These are phyloP conservation scores for Myxozyma monticola DNA, from an alignment of 805 yeast genomes.

Conservation along the genomic window DNA sequence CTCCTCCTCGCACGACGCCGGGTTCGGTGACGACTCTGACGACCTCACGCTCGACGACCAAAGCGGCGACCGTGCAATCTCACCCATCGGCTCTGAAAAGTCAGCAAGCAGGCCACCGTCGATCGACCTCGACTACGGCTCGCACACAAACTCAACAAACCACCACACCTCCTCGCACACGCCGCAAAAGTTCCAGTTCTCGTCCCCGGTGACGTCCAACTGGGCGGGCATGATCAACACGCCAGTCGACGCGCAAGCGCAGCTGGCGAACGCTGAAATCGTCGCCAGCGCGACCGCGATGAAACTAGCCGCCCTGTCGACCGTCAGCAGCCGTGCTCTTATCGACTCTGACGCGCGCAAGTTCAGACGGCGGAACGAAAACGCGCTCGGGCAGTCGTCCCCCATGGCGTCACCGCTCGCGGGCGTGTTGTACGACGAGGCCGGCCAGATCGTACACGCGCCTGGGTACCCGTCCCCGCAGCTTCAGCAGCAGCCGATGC, in stretches of 20 bases:
- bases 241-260: constrained; percentile 25
- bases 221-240: constrained; percentile 39
- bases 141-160: constrained; percentile 1
- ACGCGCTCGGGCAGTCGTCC: not conserved
- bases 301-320: constrained; percentile 66
- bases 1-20: not conserved
- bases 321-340: constrained; percentile 56
- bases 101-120: constrained; percentile 17
- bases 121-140: constrained; percentile 6
- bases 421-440: not conserved
- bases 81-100: constrained; percentile 29
- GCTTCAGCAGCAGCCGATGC: constrained; percentile 1
- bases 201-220: constrained; percentile 22
- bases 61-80: constrained; percentile 16
- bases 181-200: constrained; percentile 6
- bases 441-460: not conserved
- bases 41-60: not conserved
- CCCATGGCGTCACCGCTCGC: not conserved
- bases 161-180: constrained; percentile 6
- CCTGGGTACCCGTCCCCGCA: not conserved
- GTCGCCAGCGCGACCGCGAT: constrained; percentile 44
- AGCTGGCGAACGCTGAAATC: constrained; percentile 35
- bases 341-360: constrained; percentile 43
- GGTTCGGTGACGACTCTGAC: not conserved
- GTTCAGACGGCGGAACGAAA: constrained; percentile 29